Evolutionary conservation across 495 filamentous ascomycete genomes (phyloP), one percentile per base, ranked within the genome.

Genomic region (Aspergillus asperescens): DNA sequence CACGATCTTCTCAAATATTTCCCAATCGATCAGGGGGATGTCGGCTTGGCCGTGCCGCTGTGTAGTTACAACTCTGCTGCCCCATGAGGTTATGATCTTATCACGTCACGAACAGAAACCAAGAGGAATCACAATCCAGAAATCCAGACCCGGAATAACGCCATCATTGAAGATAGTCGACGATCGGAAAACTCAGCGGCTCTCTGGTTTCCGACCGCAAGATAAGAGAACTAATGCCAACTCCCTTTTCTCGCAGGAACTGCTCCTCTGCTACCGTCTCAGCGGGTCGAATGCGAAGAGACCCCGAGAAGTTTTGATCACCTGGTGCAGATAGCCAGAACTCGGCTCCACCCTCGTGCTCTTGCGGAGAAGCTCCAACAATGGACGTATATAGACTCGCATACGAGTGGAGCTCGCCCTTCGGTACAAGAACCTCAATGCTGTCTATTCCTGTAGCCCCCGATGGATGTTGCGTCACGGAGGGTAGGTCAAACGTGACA

Each of bases 1-100:
- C 28, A 28, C 16, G 27, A 31, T n/a, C n/a, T n/a, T n/a, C n/a
- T n/a, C n/a, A n/a, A 60, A 59, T 52, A 45, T 61, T 34, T 32
- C 16, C 32, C 32, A 35, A 42, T 19, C 20, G 39, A 42, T 42
- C n/a, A n/a, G n/a, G n/a, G n/a, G n/a, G n/a, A n/a, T n/a, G n/a
- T n/a, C n/a, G n/a, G n/a, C n/a, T n/a, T n/a, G n/a, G n/a, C n/a
- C n/a, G n/a, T n/a, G n/a, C n/a, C n/a, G n/a, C n/a, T n/a, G n/a
- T n/a, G n/a, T n/a, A n/a, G n/a, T n/a, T n/a, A n/a, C n/a, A n/a
- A n/a, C n/a, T n/a, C n/a, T n/a, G n/a, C n/a, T n/a, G n/a, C n/a
- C n/a, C n/a, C n/a, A n/a, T n/a, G n/a, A n/a, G n/a, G n/a, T n/a
- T n/a, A n/a, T n/a, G n/a, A n/a, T n/a, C n/a, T n/a, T n/a, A n/a